Percentiles rank a stretch among this genome's conserved stretches.
phyloP scores from a whole-genome alignment of 2,329 filamentous ascomycete genomes.

The Dactylonectria estremocensis region DNA sequence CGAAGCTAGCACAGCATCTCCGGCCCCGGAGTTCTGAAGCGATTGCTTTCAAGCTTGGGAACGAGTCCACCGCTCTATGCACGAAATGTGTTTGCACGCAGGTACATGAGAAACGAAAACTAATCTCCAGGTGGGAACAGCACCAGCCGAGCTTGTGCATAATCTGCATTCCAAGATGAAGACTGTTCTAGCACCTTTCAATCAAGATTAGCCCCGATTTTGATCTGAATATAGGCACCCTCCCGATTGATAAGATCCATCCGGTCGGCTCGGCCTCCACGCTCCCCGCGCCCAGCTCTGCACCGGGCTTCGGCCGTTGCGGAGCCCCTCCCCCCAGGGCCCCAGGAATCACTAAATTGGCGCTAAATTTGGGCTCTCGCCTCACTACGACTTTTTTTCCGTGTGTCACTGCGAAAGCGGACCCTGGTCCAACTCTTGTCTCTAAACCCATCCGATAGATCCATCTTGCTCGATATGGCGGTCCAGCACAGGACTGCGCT shows the following conservation, averaged over 20 bases:
- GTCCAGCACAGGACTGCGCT: conserved; percentile 64
- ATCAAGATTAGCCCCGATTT: neutral
- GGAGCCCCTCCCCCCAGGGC: too few species aligned
- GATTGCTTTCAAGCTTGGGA: too few species aligned
- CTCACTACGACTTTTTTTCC: conserved; percentile 25
- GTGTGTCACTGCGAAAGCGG: conserved; percentile 22
- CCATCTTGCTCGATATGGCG: conserved; percentile 41
- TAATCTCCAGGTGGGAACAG: neutral
- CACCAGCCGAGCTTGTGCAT: neutral
- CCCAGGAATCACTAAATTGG: conserved; percentile 16
- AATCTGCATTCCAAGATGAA: neutral
- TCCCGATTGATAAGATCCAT: conserved; percentile 20
- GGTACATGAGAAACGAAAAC: neutral
- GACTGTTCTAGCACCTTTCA: neutral
- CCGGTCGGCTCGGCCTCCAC: conserved; percentile 4
- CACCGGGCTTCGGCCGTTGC: conserved; percentile 22
- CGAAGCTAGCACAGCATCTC: neutral
- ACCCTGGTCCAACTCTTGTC: conserved; percentile 12
- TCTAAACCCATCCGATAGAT: neutral
- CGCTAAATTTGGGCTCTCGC: conserved; percentile 16
- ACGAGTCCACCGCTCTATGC: neutral
- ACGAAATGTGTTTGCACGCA: neutral
- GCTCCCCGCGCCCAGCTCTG: neutral
- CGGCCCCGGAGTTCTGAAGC: neutral
- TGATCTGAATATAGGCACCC: neutral